phyloP scores from a whole-genome alignment of 1,284 basidiomycete species.

The Sanghuangporus baumii region DNA sequence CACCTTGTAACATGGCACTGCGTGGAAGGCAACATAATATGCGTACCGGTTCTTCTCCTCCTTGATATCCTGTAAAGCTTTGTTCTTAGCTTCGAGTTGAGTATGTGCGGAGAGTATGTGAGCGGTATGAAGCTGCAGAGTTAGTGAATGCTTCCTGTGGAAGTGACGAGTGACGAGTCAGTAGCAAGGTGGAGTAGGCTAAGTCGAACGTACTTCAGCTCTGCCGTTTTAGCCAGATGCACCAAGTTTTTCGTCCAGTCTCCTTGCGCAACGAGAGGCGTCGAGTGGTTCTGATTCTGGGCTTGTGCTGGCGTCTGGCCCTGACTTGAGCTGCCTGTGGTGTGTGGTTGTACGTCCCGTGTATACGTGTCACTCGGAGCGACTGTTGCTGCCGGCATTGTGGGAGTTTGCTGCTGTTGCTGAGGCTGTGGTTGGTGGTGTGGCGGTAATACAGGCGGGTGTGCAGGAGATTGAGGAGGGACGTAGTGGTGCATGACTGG shows the following conservation, averaged over 20 bases:
- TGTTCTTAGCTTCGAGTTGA: slow-evolving; percentile 66
- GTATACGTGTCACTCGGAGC: slow-evolving; percentile 13
- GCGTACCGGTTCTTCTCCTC: slow-evolving; percentile 72
- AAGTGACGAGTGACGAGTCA: slow-evolving; percentile 9
- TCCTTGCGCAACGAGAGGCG: slow-evolving; percentile 61
- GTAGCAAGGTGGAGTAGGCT: not conserved
- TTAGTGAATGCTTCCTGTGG: slow-evolving; percentile 70
- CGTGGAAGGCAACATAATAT: not conserved
- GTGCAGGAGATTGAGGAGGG: slow-evolving; percentile 5
- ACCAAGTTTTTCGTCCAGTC: slow-evolving; percentile 82
- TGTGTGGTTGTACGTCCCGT: not conserved
- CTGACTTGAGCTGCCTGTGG: not conserved
- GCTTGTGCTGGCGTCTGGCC: not conserved
- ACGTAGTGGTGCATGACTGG: slow-evolving; percentile 12
- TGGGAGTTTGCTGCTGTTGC: slow-evolving; percentile 6
- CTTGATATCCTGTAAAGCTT: slow-evolving; percentile 68
- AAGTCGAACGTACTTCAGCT: slow-evolving; percentile 59
- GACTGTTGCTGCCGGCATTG: slow-evolving; percentile 1
- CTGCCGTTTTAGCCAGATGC: slow-evolving; percentile 75
- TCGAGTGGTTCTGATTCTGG: not conserved
- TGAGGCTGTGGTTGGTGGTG: not conserved
- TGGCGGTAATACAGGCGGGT: not conserved
- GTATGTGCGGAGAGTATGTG: slow-evolving; percentile 78
- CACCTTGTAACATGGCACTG: not conserved
- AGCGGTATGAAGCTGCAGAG: slow-evolving; percentile 77